These are phyloP conservation scores for Dendrobium catenatum DNA, from an alignment of 106 monocot genomes.

Conservation along the genomic window DNA sequence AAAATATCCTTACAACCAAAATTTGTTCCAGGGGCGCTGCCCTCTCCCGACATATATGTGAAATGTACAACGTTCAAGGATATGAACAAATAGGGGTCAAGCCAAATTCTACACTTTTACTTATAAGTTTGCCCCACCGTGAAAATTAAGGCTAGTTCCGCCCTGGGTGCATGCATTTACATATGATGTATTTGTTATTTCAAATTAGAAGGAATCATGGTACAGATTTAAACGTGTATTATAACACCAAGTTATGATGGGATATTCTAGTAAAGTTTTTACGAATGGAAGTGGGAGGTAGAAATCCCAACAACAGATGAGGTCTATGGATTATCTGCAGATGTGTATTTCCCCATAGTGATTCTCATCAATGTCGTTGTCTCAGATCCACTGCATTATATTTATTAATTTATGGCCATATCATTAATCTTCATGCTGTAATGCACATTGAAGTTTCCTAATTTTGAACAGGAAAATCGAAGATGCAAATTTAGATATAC, in stretches of 20 bases:
- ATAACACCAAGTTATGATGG: neutral
- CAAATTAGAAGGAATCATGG: neutral
- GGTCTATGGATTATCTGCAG: neutral
- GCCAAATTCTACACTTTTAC: too few species aligned
- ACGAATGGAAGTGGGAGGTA: neutral
- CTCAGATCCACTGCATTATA: neutral
- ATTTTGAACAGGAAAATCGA: conserved; percentile 53
- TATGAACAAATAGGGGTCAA: too few species aligned
- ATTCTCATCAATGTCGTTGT: too few species aligned
- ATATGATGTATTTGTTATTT: neutral
- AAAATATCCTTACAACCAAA: too few species aligned
- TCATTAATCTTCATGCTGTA: neutral
- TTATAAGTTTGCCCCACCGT: too few species aligned
- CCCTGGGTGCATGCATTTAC: neutral
- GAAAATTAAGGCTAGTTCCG: too few species aligned
- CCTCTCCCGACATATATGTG: too few species aligned
- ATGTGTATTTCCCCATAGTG: too few species aligned
- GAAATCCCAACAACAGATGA: neutral
- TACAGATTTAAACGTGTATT: neutral
- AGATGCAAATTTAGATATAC: conserved; percentile 61
- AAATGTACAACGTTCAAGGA: too few species aligned
- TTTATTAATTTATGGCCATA: neutral
- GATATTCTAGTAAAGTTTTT: neutral
- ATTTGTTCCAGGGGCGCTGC: too few species aligned
- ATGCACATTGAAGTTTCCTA: neutral